These are phyloP conservation scores for Chytriomyces sp. DNA, from an alignment of 192 early-diverging fungal genomes.

Conservation along the genomic window DNA sequence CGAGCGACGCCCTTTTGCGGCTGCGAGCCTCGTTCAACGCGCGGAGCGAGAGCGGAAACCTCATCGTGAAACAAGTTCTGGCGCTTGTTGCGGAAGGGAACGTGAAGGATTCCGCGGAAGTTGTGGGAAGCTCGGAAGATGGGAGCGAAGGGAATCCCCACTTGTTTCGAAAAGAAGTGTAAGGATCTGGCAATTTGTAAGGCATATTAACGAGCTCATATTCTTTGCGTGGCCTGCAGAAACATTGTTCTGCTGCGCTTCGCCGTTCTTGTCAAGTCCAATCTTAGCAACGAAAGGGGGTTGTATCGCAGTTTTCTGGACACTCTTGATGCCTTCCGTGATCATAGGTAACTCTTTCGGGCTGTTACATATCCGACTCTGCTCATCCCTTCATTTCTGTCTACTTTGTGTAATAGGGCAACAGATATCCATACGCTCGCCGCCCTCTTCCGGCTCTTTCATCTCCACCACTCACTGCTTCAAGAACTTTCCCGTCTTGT, in stretches of 20 bases:
- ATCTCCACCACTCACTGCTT: neutral
- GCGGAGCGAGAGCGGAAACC: neutral
- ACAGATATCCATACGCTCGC: neutral
- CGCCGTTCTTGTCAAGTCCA: conserved; percentile 5
- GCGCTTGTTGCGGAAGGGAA: neutral
- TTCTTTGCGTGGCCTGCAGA: too few relatives aligned
- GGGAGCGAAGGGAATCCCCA: neutral
- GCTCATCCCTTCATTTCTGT: neutral
- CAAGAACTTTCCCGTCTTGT: conserved; percentile 2
- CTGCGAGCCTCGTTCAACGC: neutral
- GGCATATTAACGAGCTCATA: too few relatives aligned
- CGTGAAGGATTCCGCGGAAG: neutral
- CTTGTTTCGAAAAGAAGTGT: too few relatives aligned
- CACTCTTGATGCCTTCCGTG: conserved; percentile 1
- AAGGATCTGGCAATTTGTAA: too few relatives aligned
- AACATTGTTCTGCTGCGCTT: too few relatives aligned
- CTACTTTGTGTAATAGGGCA: neutral
- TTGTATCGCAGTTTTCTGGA: conserved; percentile 16
- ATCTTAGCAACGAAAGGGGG: conserved; percentile 12
- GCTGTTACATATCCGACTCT: neutral
- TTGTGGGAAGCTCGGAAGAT: neutral
- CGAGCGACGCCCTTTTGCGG: neutral
- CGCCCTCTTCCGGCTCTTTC: neutral
- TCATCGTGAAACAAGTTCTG: neutral
- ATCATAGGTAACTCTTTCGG: neutral